phyloP scores from a whole-genome alignment of 1,284 basidiomycete species.

The Termitomyces sp. region DNA sequence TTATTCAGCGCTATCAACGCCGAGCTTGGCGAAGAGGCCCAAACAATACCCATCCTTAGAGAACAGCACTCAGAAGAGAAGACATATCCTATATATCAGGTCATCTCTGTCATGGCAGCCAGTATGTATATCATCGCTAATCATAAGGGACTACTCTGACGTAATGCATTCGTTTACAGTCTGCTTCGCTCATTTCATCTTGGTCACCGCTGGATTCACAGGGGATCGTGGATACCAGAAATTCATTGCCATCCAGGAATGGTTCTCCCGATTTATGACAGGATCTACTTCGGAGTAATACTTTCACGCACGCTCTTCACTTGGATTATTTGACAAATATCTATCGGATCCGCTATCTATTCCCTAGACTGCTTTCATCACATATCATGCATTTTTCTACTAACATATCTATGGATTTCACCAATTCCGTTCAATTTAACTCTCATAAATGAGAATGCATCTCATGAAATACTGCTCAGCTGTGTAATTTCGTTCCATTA shows the following conservation, averaged over 20 bases:
- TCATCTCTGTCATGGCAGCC: constrained; percentile 43
- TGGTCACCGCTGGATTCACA: constrained; percentile 48
- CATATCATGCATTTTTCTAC: background rate
- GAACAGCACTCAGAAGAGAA: constrained; percentile 19
- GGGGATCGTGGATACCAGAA: constrained; percentile 44
- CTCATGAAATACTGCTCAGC: too few relatives aligned
- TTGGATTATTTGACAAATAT: too few relatives aligned
- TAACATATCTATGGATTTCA: too few relatives aligned
- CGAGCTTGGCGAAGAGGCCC: background rate
- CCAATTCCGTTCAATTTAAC: too few relatives aligned
- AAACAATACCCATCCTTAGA: constrained; percentile 14
- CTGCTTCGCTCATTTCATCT: constrained; percentile 45
- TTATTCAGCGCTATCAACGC: constrained; percentile 50
- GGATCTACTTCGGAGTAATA: too few relatives aligned
- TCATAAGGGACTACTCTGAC: background rate
- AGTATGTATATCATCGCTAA: constrained; percentile 21
- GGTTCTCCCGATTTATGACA: constrained; percentile 24
- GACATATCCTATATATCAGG: constrained; percentile 33
- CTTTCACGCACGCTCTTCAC: too few relatives aligned
- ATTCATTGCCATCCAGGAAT: constrained; percentile 37
- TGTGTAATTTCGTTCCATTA: too few relatives aligned
- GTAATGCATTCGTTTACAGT: constrained; percentile 22
- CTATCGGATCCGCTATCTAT: too few relatives aligned
- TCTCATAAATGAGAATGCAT: too few relatives aligned
- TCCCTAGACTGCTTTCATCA: background rate